phyloP scores from a whole-genome alignment of 2,329 filamentous ascomycete genomes.

The Colletotrichum scovillei region DNA sequence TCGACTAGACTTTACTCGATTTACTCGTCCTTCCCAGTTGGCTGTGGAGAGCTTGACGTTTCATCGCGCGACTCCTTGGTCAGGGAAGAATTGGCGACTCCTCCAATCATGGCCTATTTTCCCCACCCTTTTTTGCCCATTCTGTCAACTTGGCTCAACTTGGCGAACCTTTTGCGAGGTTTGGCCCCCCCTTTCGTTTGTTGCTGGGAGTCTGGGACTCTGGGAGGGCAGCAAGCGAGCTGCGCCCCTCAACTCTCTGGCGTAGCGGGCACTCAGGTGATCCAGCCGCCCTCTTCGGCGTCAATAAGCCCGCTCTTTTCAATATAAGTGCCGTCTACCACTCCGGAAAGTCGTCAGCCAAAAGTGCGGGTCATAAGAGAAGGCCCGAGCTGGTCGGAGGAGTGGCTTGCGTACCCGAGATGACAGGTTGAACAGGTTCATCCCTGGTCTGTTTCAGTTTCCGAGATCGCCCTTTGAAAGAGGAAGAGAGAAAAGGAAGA shows the following conservation, averaged over 20 bases:
- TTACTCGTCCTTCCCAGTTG: neutral
- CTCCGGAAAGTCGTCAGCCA: neutral
- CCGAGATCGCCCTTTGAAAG: too few relatives aligned
- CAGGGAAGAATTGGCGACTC: constrained; percentile 19
- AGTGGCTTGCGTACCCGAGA: neutral
- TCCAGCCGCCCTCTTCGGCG: neutral
- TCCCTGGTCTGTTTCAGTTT: neutral
- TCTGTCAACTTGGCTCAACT: constrained; percentile 11
- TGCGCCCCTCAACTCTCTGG: neutral
- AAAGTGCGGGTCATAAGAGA: neutral
- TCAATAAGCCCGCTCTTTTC: neutral
- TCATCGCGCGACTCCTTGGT: constrained; percentile 25
- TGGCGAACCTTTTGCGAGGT: neutral
- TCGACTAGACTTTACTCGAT: neutral
- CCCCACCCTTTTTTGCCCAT: constrained; percentile 12
- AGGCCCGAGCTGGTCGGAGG: neutral
- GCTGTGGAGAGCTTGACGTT: constrained; percentile 17
- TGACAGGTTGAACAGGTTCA: neutral
- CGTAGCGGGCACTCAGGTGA: neutral
- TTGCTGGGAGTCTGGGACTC: neutral
- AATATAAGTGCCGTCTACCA: neutral
- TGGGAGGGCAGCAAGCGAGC: neutral
- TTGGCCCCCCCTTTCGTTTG: neutral
- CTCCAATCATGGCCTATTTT: constrained; percentile 22
- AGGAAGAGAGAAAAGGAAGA: neutral